Evolutionary conservation across 2,329 filamentous ascomycete species (phyloP).

Genomic region (Ophiostoma perfectum): DNA sequence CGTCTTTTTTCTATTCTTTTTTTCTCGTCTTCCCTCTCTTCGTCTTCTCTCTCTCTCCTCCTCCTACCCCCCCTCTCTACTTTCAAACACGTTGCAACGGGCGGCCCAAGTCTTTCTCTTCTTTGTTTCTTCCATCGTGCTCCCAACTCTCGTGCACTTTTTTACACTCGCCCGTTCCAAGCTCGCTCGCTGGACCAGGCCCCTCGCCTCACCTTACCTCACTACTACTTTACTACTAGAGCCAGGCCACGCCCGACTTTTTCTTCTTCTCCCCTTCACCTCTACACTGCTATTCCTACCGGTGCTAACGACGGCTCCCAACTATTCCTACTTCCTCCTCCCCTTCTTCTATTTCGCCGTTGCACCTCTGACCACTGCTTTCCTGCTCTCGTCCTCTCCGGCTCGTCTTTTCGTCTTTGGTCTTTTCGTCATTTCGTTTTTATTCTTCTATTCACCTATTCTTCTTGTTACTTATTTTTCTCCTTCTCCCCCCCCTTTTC

Average conservation of each 20-base stretch:
- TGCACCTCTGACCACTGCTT: constrained; percentile 4
- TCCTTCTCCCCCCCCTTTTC: constrained; percentile 2
- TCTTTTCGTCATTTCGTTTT: constrained; percentile 9
- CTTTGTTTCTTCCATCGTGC: not conserved
- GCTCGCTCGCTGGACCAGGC: constrained; percentile 11
- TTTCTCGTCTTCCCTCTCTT: not conserved
- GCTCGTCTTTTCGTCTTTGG: not conserved
- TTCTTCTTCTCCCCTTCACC: constrained; percentile 15
- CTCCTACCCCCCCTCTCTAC: not conserved
- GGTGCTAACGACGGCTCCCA: not conserved
- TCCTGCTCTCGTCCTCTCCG: not conserved
- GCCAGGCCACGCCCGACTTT: constrained; percentile 12
- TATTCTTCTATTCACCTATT: constrained; percentile 7
- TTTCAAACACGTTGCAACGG: not conserved
- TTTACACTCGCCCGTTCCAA: constrained; percentile 17
- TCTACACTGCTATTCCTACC: not conserved
- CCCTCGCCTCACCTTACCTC: constrained; percentile 8
- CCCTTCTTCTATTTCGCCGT: constrained; percentile 5
- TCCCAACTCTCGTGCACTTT: constrained; percentile 3
- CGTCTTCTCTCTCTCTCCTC: not conserved
- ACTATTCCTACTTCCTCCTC: constrained; percentile 7
- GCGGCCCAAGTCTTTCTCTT: not conserved
- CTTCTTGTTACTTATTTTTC: constrained; percentile 4
- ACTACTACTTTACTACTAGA: constrained; percentile 12
- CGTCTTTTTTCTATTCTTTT: not conserved